Conservation (phyloP, 2,329 filamentous ascomycete genomes). For the Lizonia empirigonia region DNA sequence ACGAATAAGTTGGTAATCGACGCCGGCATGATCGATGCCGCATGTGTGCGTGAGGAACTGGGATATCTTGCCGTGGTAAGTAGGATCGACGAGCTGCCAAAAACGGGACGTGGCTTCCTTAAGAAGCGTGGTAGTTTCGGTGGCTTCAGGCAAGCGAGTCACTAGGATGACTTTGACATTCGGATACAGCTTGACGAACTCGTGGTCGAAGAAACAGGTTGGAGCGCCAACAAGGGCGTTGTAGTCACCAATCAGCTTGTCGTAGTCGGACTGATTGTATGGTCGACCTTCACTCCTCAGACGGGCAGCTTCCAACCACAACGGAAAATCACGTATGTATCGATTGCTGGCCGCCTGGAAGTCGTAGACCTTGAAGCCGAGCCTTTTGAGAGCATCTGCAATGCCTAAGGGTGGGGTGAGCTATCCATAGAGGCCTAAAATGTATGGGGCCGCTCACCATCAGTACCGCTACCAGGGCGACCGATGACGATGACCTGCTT, state of each 20-base stretch:
- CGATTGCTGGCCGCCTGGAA: slow-evolving; percentile 45
- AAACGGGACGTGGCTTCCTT: background rate
- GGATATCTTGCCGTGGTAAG: slow-evolving; percentile 1
- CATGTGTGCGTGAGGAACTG: background rate
- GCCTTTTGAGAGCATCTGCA: slow-evolving; percentile 36
- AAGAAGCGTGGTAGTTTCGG: background rate
- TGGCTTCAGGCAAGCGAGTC: background rate
- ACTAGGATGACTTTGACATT: slow-evolving; percentile 29
- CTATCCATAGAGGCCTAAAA: no score
- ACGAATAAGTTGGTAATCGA: slow-evolving; percentile 22
- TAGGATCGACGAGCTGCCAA: slow-evolving; percentile 5
- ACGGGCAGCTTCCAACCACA: slow-evolving; percentile 46
- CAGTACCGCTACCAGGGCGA: slow-evolving; percentile 42
- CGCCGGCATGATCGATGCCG: background rate
- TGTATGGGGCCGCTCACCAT: slow-evolving; percentile 26
- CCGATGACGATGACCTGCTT: slow-evolving; percentile 47
- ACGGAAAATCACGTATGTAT: slow-evolving; percentile 36
- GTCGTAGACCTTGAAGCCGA: slow-evolving; percentile 43
- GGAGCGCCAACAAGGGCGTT: slow-evolving; percentile 29
- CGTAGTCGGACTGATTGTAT: slow-evolving; percentile 39
- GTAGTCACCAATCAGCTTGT: slow-evolving; percentile 44
- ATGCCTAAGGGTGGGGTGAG: slow-evolving; percentile 22
- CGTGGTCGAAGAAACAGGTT: slow-evolving; percentile 18
- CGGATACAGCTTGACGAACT: slow-evolving; percentile 24
- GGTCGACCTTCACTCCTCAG: slow-evolving; percentile 38